Percentiles rank a stretch among this genome's conserved stretches.
phyloP scores from a whole-genome alignment of 305 asterid genomes.

The Fraxinus baroniana region DNA sequence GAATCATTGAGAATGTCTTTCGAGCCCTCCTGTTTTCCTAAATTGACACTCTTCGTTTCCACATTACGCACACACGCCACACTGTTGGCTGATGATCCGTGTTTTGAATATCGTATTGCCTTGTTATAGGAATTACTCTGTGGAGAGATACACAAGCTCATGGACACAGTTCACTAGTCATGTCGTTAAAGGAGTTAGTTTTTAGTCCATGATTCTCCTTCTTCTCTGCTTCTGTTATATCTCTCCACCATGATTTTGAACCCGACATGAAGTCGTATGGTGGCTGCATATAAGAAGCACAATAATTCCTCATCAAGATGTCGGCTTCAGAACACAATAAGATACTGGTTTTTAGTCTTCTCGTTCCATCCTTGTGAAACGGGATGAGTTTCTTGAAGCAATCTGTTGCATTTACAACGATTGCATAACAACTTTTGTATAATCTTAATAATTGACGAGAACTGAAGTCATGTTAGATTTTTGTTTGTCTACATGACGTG shows the following conservation, averaged over 20 bases:
- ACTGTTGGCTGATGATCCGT: neutral
- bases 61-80: neutral
- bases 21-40: neutral
- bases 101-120: neutral
- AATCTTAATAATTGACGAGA: neutral
- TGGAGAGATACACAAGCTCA: conserved; percentile 78
- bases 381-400: neutral
- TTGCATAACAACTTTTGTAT: neutral
- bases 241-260: conserved; percentile 6
- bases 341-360: neutral
- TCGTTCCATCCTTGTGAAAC: neutral
- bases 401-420: neutral
- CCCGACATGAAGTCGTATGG: neutral
- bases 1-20: neutral
- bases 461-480: neutral
- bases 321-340: neutral
- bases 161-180: conserved; percentile 59
- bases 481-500: neutral
- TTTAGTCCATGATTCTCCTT: conserved; percentile 44
- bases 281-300: neutral
- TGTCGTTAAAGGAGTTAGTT: conserved; percentile 74
- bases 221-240: neutral
- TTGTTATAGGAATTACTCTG: conserved; percentile 57
- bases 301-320: neutral
- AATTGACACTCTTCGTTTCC: neutral